Evolutionary conservation across 768 basidiomycete species (phyloP), one percentile per base, ranked within the genome.

Genomic region (Baorangia bicolor): DNA sequence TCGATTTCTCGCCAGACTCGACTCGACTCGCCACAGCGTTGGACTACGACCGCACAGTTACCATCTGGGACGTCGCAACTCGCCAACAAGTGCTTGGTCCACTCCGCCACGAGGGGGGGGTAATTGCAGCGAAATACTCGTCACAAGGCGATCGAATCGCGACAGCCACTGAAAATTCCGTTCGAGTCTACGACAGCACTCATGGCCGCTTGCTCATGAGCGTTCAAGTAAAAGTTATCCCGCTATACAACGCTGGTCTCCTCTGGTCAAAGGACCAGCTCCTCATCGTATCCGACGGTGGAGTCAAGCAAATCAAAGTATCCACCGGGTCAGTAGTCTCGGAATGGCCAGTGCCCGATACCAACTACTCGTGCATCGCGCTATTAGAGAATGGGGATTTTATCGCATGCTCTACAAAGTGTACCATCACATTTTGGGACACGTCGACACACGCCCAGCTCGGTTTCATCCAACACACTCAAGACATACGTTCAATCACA

Each of bases 1-100:
- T 57, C 25, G 56, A 53, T n/a, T 53, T 57, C 28, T 53, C 56
- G 8, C 49, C 56, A 5, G 50, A 53, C 33, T 40, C 39, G 16
- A 30, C 38, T 1, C 34, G 44, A 1, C 31, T 57, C 33, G 33
- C 47, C 31, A 21, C 1, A 4, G 30, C n/a, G 20, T 45, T 28
- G 7, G 10, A n/a, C n/a, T n/a, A 21, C 1, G 3, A 23, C 20
- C 4, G 20, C 18, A 27, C 48, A 8, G 37, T n/a, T n/a, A 4
- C 20, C 16, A 16, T 46, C 13, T 46, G 44, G 44, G 28, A 33
- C 44, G 27, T 46, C 30, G 44, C 30, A n/a, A 18, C 21, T n/a
- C 7, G 25, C 18, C 14, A 14, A 27, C 5, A 2, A 28, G 42
- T 13, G 3, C 2, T 12, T 2, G n/a, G 14, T 25, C 21, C 23